Base-by-base conservation (phyloP, 306 rosid species). In the Vigna nakashimae region DNA sequence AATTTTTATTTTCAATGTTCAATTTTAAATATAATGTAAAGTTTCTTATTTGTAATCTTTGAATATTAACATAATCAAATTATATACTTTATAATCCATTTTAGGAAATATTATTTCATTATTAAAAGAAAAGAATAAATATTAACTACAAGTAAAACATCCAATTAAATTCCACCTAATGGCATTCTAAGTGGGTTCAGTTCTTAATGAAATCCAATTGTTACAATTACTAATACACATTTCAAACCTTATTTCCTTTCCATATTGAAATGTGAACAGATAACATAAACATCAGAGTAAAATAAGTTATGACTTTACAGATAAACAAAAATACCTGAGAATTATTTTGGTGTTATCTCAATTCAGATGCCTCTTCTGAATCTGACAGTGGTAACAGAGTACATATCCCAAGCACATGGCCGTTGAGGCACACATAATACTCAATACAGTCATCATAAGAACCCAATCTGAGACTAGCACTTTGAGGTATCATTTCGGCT, bases 391-490 rank as follows among this genome's bases (percentile, higher is more conserved):
- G 98, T 77, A 95, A 73, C 30, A 95, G 85, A 50, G 95, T 92
- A 85, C 97, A 95, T 70, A 84, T 86, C 57, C 98, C 98, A 34
- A 91, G 88, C 93, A 95, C 55, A 79, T 95, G 98, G 64, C 97
- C 98, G 5, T 95, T 92, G 62, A 95, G 97, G 87, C 98, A 95
- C 74, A 95, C 98, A 85, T 84, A 91, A 77, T 95, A 95, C 84
- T 95, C 98, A 2, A 90, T 83, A 65, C 88, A 80, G 75, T 92
- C 96, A 82, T 92, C 97, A 55, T 90, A 88, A 59, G 97, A 87
- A 62, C 88, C 98, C 90, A 95, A 79, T 81, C 96, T 88, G 80
- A 88, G 84, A 79, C 93, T 89, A 38, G 98, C 98, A 86, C 98
- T 92, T 79, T 69, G 97, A 17, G 98, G 97, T 57, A 95, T 91